Evolutionary conservation across 306 rosid genomes (phyloP).

Genomic region (Quillaja saponaria): DNA sequence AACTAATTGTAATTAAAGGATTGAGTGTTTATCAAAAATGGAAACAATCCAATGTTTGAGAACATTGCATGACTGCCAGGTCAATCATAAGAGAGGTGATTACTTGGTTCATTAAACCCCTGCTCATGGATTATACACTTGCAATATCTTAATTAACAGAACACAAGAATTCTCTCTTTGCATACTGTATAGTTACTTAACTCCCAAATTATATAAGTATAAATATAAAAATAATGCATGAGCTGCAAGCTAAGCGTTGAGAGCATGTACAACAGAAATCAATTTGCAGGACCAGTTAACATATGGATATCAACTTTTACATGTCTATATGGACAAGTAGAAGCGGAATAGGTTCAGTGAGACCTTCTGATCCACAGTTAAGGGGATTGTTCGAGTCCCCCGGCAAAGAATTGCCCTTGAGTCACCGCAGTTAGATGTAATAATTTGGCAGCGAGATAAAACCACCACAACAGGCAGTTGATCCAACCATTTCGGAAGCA

Average conservation of each 20-base stretch:
- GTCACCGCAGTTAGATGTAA: conserved; percentile 85
- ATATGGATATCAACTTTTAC: conserved; percentile 4
- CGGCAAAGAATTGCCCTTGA: conserved; percentile 83
- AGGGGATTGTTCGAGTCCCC: conserved; percentile 68
- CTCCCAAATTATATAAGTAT: neutral
- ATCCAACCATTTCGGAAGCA: conserved; percentile 94
- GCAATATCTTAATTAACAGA: conserved; percentile 6
- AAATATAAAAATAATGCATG: conserved; percentile 15
- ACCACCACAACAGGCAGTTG: conserved; percentile 75
- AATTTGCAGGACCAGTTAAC: no score
- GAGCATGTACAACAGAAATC: no score
- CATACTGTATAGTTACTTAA: no score
- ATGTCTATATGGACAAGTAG: conserved; percentile 12
- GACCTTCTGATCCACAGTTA: conserved; percentile 93
- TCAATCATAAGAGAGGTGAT: no score
- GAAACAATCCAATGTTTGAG: neutral
- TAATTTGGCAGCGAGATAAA: conserved; percentile 87
- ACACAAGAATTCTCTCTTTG: no score
- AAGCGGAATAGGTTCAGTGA: neutral
- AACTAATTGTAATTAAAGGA: neutral
- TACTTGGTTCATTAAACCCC: no score
- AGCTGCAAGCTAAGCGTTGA: no score
- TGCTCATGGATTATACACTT: conserved; percentile 24
- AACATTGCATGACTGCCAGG: no score
- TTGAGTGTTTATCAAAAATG: no score